Percentiles rank a stretch among this genome's conserved stretches.
Evolutionary conservation across 306 rosid species (phyloP).

Genomic region (Dalbergia oliveri): DNA sequence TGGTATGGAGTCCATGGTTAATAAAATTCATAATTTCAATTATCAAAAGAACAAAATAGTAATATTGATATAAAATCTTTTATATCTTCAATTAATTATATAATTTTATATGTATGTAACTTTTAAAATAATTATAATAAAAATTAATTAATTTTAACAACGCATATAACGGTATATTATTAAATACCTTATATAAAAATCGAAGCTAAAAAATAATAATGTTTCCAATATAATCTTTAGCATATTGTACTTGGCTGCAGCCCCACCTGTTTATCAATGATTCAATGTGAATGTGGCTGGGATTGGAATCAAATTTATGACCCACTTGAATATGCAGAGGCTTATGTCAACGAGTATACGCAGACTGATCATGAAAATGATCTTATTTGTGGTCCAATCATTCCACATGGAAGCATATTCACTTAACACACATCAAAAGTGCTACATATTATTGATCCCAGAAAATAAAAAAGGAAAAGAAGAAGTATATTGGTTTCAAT

Average conservation of each 20-base stretch:
- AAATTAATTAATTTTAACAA: no score
- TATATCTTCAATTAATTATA: neutral
- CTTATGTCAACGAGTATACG: conserved; percentile 33
- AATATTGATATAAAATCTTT: no score
- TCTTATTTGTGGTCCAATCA: neutral
- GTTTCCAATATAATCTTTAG: conserved; percentile 9
- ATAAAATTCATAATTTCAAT: neutral
- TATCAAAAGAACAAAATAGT: neutral
- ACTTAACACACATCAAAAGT: neutral
- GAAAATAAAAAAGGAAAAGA: neutral
- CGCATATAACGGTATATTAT: no score
- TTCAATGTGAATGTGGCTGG: conserved; percentile 29
- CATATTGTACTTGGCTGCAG: conserved; percentile 15
- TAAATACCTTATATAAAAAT: no score
- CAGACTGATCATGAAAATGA: neutral
- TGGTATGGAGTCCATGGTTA: neutral
- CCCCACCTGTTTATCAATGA: conserved; percentile 29
- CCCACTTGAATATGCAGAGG: conserved; percentile 35
- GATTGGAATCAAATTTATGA: conserved; percentile 34
- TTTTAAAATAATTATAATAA: no score
- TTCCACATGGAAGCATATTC: conserved; percentile 15
- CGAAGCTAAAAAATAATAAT: neutral
- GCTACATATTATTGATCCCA: conserved; percentile 5
- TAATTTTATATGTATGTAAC: no score
- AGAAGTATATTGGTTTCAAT: conserved; percentile 2